These are phyloP conservation scores for Obba rivulosa DNA, from an alignment of 768 basidiomycete species.

Conservation along the genomic window DNA sequence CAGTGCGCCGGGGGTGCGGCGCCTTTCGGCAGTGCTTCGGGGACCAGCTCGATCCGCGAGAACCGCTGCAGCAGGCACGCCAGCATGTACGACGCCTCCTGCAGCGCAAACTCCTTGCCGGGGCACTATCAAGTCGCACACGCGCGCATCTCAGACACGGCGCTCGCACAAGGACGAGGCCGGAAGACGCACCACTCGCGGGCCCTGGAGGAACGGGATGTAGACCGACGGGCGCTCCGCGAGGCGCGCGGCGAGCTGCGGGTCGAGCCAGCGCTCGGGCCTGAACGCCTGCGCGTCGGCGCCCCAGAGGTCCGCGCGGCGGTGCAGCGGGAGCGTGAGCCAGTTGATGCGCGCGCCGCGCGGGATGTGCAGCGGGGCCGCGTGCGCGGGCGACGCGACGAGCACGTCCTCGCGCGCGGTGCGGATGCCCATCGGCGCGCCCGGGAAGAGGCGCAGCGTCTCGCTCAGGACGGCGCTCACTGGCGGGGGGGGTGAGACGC, in stretches of 20 bases:
- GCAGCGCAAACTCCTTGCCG: constrained; percentile 42
- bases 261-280: neutral
- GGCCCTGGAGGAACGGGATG: neutral
- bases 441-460: constrained; percentile 17
- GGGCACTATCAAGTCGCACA: too few species aligned
- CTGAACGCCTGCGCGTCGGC: neutral
- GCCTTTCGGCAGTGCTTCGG: constrained; percentile 29
- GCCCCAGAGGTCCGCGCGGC: neutral
- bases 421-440: neutral
- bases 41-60: constrained; percentile 34
- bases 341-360: neutral
- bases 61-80: constrained; percentile 47
- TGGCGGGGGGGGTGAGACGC: neutral
- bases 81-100: constrained; percentile 50
- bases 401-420: neutral
- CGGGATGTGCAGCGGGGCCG: neutral
- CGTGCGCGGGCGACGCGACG: neutral
- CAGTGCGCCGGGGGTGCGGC: constrained; percentile 27
- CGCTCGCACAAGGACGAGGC: too few species aligned
- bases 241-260: neutral
- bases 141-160: too few species aligned
- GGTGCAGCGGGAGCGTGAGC: neutral
- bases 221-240: neutral
- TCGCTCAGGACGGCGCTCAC: constrained; percentile 15
- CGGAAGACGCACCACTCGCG: too few species aligned